Base-by-base conservation (phyloP, 192 early-diverging fungal genomes). In the Coemansia sp. region DNA sequence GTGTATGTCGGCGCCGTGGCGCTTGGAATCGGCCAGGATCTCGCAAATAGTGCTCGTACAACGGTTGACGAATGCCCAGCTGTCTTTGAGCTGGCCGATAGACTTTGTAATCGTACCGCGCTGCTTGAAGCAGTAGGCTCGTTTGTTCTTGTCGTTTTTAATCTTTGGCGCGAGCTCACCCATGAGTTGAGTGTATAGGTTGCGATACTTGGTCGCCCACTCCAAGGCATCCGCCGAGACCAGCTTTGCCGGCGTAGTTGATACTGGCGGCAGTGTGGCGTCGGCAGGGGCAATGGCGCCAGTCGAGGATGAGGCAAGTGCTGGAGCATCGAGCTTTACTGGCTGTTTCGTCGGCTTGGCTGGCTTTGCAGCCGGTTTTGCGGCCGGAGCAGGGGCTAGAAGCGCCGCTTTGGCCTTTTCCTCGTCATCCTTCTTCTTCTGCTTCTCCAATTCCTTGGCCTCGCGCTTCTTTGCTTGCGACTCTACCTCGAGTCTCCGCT, bases 81-180 rank as follows among this genome's bases (percentile, higher is more conserved):
- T 77, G 69, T 75, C 75, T 51, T 68, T 83, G 32, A 83, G 80
- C 75, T 83, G 80, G 9, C 80, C 80, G 20, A 83, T 44, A 36
- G 69, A 71, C 27, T 69, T 69, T 8, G 66, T 77, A 19, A 83
- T 67, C 38, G 72, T 31, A 1, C 80, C 75, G 39, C 75, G 72
- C 51, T 77, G 71, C 67, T 69, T 68, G 64, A 77, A 77, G 36
- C 80, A 77, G 38, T 62, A 74, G n/a, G 55, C 42, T 32, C 53
- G 67, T 10, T 53, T 53, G 5, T 48, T 29, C 36, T 51, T 53
- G 69, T 74, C 53, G 27, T 42, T 29, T 50, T 63, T 66, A 5
- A 83, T 55, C 4, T 48, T 34, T 12, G 68, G 69, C 20, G 68
- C 72, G 39, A 77, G 17, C 1, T 53, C 60, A 31, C 62, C 53